Base-by-base conservation (phyloP, 768 basidiomycete species). In the Naganishia randhawae region DNA sequence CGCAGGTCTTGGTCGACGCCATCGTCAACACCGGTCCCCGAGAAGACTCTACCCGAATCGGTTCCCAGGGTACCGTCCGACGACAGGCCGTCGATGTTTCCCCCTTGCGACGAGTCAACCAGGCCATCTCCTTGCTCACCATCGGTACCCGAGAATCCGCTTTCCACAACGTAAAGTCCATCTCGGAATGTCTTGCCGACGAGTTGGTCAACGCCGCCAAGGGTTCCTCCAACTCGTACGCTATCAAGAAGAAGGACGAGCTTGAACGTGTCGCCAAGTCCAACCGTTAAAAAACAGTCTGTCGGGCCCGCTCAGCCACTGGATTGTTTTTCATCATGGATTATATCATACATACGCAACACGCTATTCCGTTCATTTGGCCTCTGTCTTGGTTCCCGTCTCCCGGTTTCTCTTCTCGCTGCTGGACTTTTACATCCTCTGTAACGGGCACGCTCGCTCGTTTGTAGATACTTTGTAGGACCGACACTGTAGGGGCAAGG, bases 161-260 rank as follows among this genome's bases (percentile, higher is more conserved):
- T 63, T 99, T 99, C 92, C 92, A 96, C 83, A 99, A 99, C 84
- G 91, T 97, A 77, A 99, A 99, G 83, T 96, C 93, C 70, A 89
- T 99, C 76, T 93, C 96, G 70, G 95, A 98, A 84, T 97, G 95
- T 83, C 86, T 98, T 63, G 95, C 96, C 69, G 96, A 98, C 81
- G 96, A 99, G 82, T 89, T 98, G 78, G 97, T 98, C 86, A 99
- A 99, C 82, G 96, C 96, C 64, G 96, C 95, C 73, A 98, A 99
- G 85, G 96, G 96, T 72, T 98, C 96, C 57, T 97, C 94, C 78
- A 99, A 99, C 89, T 98, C 95, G 65, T 99, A 98, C 81, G 67
- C 54, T 39, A 69, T 53, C 75, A 78, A 91, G 92, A 94, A 94
- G 91, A 96, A 94, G 85, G 94, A 97, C 82, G 95, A 99, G 83